A percentile compares a stretch with the other conserved stretches of the same genome.
Conservation (phyloP, 305 asterid species). For the Solanum hybrid region DNA sequence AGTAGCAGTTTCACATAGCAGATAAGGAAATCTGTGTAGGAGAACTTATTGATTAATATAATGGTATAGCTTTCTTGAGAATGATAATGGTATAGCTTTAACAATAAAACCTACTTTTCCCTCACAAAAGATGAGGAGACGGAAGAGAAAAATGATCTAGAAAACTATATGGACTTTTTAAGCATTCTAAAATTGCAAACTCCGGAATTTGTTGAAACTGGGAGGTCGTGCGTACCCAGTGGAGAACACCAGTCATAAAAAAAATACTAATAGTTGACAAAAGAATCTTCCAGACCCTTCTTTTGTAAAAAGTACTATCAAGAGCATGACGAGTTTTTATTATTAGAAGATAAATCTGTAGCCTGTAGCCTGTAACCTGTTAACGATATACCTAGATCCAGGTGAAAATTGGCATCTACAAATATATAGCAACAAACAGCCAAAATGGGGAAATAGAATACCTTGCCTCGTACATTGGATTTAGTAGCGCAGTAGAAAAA, state of each 20-base stretch:
- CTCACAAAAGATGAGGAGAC: background rate
- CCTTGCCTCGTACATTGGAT: conserved; percentile 92
- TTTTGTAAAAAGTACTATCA: background rate
- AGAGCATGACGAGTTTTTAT: background rate
- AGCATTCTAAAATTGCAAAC: background rate
- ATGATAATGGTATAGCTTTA: background rate
- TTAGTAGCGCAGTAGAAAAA: conserved; percentile 44
- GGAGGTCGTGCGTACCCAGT: background rate
- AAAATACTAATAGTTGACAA: background rate
- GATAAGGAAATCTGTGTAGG: background rate
- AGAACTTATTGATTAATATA: background rate
- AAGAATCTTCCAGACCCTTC: background rate
- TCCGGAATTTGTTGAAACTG: background rate
- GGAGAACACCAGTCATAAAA: background rate
- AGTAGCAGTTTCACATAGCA: background rate
- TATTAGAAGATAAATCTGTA: background rate
- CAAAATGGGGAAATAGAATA: conserved; percentile 11
- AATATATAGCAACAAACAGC: background rate
- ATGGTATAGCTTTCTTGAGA: background rate
- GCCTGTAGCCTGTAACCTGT: background rate
- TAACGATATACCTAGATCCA: background rate
- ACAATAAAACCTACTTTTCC: background rate
- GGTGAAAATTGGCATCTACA: background rate
- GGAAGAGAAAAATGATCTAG: background rate
- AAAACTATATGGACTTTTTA: background rate